A percentile compares a stretch with the other conserved stretches of the same genome.
phyloP scores from a whole-genome alignment of 495 filamentous ascomycete species.

The Talaromyces thailandensis region DNA sequence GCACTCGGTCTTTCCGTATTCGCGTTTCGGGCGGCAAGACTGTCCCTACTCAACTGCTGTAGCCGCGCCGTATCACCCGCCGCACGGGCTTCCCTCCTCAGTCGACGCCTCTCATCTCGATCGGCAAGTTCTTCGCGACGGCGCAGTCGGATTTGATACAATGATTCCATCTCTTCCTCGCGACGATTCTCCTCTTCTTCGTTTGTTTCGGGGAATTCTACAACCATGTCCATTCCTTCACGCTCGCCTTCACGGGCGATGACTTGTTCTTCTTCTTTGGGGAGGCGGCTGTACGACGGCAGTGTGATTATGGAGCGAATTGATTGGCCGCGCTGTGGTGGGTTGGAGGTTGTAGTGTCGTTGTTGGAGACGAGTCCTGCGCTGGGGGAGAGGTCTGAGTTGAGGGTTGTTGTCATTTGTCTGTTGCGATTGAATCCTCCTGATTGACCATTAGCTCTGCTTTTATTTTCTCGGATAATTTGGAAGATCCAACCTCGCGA shows the following conservation, averaged over 20 bases:
- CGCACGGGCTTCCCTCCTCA: conserved; percentile 58
- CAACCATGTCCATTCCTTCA: conserved; percentile 81
- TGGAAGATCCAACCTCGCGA: not conserved
- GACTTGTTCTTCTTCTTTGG: conserved; percentile 70
- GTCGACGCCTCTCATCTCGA: conserved; percentile 60
- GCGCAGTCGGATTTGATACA: conserved; percentile 82
- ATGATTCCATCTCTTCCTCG: conserved; percentile 86
- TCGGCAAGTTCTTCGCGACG: conserved; percentile 68
- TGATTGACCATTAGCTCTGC: conserved; percentile 21
- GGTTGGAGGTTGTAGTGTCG: conserved; percentile 11
- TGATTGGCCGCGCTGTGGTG: conserved; percentile 73
- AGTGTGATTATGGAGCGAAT: conserved; percentile 89
- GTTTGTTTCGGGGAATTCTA: conserved; percentile 69
- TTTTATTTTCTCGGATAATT: not conserved
- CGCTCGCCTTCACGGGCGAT: conserved; percentile 87
- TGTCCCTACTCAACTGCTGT: conserved; percentile 45
- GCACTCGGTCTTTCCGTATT: conserved; percentile 22
- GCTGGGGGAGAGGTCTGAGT: not conserved
- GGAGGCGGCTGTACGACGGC: conserved; percentile 64
- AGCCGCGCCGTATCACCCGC: conserved; percentile 58
- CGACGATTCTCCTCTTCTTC: conserved; percentile 70
- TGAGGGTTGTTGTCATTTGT: conserved; percentile 13
- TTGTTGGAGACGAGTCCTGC: conserved; percentile 9
- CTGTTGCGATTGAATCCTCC: conserved; percentile 15
- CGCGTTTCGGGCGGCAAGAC: conserved; percentile 17